Evolutionary conservation across 2,329 filamentous ascomycete genomes (phyloP).

Genomic region (Aureobasidium pullulans): DNA sequence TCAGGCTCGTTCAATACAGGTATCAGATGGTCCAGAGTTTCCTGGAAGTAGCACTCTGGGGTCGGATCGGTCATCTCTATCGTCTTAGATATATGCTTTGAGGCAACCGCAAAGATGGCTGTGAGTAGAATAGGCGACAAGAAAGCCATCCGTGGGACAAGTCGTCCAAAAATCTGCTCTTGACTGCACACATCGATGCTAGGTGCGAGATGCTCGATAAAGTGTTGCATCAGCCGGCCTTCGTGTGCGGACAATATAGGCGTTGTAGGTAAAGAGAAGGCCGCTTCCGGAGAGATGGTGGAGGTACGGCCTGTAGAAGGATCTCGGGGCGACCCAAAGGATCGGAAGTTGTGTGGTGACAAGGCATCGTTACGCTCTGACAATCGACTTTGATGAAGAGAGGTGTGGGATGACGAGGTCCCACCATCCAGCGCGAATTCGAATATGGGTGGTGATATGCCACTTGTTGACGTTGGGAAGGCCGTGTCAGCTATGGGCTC

Average conservation of each 20-base stretch:
- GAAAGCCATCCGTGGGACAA: constrained; percentile 48
- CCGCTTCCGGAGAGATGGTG: neutral
- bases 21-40: constrained; percentile 47
- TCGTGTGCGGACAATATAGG: constrained; percentile 15
- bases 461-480: neutral
- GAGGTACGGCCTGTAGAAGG: neutral
- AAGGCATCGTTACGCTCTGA: neutral
- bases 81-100: constrained; percentile 46
- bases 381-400: neutral
- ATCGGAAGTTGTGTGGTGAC: neutral
- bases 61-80: constrained; percentile 38
- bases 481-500: neutral
- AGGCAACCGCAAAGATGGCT: constrained; percentile 50
- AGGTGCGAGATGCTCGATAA: constrained; percentile 24
- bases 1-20: constrained; percentile 36
- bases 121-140: constrained; percentile 48
- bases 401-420: neutral
- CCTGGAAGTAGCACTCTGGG: constrained; percentile 47
- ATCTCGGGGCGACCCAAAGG: neutral
- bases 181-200: constrained; percentile 28
- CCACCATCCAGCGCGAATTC: neutral
- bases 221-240: constrained; percentile 26
- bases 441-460: neutral
- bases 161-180: constrained; percentile 43
- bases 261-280: neutral